These are phyloP conservation scores for Emmonsiellopsis sp. DNA, from an alignment of 2,329 filamentous ascomycete genomes.

Conservation along the genomic window DNA sequence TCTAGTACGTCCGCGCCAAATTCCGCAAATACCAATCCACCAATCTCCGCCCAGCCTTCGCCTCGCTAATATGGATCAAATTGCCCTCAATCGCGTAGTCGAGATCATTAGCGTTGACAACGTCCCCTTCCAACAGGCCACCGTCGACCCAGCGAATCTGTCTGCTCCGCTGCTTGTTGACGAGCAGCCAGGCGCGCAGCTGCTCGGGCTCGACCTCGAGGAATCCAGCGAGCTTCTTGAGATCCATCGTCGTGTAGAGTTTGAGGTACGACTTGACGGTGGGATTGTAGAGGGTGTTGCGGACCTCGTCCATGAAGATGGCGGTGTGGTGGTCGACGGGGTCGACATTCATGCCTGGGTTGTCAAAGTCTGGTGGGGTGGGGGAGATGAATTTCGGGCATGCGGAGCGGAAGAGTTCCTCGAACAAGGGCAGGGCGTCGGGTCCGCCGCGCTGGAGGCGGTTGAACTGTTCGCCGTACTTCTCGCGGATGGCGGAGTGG, in stretches of 20 bases:
- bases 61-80: conserved; percentile 96
- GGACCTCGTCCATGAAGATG: conserved; percentile 99
- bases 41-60: conserved; percentile 92
- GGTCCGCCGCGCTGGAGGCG: conserved; percentile 94
- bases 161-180: conserved; percentile 98
- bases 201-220: conserved; percentile 95
- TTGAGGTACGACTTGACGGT: conserved; percentile 98
- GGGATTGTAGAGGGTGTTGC: conserved; percentile 97
- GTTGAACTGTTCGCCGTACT: conserved; percentile 97
- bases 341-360: conserved; percentile 90
- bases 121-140: conserved; percentile 81
- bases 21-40: conserved; percentile 99
- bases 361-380: conserved; percentile 93
- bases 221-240: conserved; percentile 96
- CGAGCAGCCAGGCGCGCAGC: conserved; percentile 82
- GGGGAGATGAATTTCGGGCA: conserved; percentile 99
- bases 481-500: conserved; percentile 94
- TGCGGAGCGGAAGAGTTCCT: conserved; percentile 94
- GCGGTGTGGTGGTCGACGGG: conserved; percentile 93
- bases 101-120: conserved; percentile 86
- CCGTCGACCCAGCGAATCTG: conserved; percentile 91
- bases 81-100: conserved; percentile 97
- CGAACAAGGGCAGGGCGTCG: conserved; percentile 90
- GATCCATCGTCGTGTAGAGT: conserved; percentile 98
- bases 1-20: conserved; percentile 83